Evolutionary conservation across 2,329 filamentous ascomycete genomes (phyloP), one percentile per base, ranked within the genome.

Genomic region (Sordariomycetes sp.): DNA sequence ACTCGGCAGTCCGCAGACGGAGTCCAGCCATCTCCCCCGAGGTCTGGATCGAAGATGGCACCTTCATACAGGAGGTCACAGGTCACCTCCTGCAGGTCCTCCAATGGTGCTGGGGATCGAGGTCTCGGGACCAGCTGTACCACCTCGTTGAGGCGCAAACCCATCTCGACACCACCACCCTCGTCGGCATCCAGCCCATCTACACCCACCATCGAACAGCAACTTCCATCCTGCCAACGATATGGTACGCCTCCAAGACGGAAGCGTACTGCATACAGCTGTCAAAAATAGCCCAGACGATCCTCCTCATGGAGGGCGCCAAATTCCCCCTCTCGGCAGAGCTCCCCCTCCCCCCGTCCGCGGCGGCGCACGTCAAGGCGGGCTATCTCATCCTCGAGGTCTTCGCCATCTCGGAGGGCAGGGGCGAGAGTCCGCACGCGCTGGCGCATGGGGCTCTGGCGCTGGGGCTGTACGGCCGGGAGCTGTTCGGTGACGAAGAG

Each of bases 1-100:
- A 61, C 32, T 19, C 30, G 17, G 6, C 24, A 5, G 15, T 21
- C 14, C 18, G 11, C 6, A n/a, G 18, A 21, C 6, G 5, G 6
- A 19, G 29, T 20, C 29, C 29, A 4, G 29, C 29, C 8, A 17
- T 31, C n/a, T 19, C 16, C 5, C 15, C 12, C 14, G 21, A 19
- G 4, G 18, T n/a, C n/a, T 32, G 30, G 19, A 21, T 16, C 11
- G 12, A 19, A 9, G 20, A n/a, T 4, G 24, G 14, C 4, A 23
- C 30, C n/a, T 32, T 32, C n/a, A 32, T 32, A 32, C 30, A 32
- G 11, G 30, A 32, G 21, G 19, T 20, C n/a, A 32, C 30, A 8
- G n/a, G 21, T 8, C 30, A 32, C 14, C 16, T 32, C 19, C 14
- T 32, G 14, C 16, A 32, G 16, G 30, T 32, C 6, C 18, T 24